Percentiles rank a stretch among this genome's conserved stretches.
Conservation (phyloP, 768 basidiomycete genomes). For the Trametes coccinea region DNA sequence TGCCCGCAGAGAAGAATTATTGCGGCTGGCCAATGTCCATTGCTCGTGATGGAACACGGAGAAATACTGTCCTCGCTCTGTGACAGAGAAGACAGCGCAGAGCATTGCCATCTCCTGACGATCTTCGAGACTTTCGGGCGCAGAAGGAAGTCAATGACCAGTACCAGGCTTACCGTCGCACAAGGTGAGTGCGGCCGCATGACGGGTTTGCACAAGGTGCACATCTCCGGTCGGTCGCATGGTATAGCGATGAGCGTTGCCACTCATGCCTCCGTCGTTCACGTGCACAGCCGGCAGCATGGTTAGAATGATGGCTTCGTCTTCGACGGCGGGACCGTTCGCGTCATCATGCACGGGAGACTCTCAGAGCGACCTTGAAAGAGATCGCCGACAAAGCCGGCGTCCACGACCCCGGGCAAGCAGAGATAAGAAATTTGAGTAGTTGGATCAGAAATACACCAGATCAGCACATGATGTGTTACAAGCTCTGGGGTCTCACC, state of each 20-base stretch:
- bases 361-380: background rate
- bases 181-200: background rate
- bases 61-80: background rate
- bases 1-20: background rate
- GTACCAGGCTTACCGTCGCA: background rate
- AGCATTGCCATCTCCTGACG: conserved; percentile 8
- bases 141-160: background rate
- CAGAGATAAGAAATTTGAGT: background rate
- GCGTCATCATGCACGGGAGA: background rate
- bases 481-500: background rate
- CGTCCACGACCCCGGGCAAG: background rate
- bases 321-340: background rate
- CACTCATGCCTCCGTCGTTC: conserved; percentile 1
- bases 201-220: background rate
- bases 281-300: conserved; percentile 5
- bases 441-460: background rate
- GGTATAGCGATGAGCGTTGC: background rate
- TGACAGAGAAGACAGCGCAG: background rate
- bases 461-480: conserved; percentile 3
- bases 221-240: conserved; percentile 7
- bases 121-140: conserved; percentile 4
- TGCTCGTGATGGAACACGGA: conserved; percentile 9
- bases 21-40: background rate
- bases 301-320: conserved; percentile 11
- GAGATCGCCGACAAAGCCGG: background rate